Conservation (phyloP, 805 yeast genomes). For the Blastobotrys terrestris region DNA sequence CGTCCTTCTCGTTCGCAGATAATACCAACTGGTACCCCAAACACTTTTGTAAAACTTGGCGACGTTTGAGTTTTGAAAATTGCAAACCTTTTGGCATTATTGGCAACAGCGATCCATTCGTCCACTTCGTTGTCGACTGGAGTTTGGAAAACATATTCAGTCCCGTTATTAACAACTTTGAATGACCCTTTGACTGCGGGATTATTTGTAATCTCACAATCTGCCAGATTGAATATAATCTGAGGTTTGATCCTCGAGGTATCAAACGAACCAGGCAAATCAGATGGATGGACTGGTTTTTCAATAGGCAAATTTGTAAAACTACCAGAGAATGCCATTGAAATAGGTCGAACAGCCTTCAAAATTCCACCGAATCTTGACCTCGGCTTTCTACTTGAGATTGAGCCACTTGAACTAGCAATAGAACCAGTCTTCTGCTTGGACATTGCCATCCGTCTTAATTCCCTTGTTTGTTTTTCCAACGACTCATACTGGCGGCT, state of each 20-base stretch:
- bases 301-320: conserved; percentile 31
- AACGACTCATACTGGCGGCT: conserved; percentile 37
- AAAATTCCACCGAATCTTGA: conserved; percentile 36
- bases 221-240: conserved; percentile 40
- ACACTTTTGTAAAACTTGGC: conserved; percentile 44
- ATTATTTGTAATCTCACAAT: conserved; percentile 34
- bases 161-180: conserved; percentile 41
- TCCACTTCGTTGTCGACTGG: conserved; percentile 52
- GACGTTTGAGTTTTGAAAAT: conserved; percentile 11
- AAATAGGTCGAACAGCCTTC: conserved; percentile 36
- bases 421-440: conserved; percentile 8
- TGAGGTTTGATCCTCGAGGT: conserved; percentile 43
- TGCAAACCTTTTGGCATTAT: conserved; percentile 23
- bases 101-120: conserved; percentile 56
- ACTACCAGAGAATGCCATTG: conserved; percentile 30
- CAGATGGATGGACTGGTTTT: conserved; percentile 42
- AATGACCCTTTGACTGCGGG: conserved; percentile 28
- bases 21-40: conserved; percentile 78
- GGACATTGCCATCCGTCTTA: conserved; percentile 7
- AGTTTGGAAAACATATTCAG: conserved; percentile 65
- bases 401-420: conserved; percentile 1
- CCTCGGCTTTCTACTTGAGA: conserved; percentile 12
- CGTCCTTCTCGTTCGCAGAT: conserved; percentile 68
- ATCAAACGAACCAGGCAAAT: conserved; percentile 51
- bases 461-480: conserved; percentile 19